Evolutionary conservation across 441 rosid species (phyloP).

Genomic region (Bruguiera hainesii): DNA sequence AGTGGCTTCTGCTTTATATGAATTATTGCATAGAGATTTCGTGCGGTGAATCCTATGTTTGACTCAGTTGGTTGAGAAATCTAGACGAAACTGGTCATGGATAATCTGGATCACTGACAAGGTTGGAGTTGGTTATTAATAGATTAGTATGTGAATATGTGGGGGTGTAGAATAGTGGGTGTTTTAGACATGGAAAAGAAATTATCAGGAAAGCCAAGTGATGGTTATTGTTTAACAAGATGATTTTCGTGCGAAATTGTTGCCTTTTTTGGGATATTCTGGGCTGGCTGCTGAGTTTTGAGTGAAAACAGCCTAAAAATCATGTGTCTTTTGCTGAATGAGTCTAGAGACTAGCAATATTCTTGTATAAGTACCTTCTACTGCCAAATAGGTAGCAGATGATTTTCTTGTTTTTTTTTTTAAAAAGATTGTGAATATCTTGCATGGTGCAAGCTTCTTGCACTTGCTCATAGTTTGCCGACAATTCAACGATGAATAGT

Average conservation of each 20-base stretch:
- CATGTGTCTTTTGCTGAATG: neutral
- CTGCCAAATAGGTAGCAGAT: too few species aligned
- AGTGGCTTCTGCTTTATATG: neutral
- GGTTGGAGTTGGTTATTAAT: neutral
- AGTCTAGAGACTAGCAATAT: too few species aligned
- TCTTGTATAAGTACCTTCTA: too few species aligned
- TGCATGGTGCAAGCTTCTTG: neutral
- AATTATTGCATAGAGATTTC: neutral
- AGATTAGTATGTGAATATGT: too few species aligned
- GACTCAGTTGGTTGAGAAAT: neutral
- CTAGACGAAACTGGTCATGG: neutral
- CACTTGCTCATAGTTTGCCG: neutral
- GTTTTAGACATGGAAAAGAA: too few species aligned
- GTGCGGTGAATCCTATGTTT: neutral
- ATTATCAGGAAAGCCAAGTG: too few species aligned
- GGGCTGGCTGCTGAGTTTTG: neutral
- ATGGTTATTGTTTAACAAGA: too few species aligned
- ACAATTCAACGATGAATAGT: constrained; percentile 8
- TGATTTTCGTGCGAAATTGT: too few species aligned
- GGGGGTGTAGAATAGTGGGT: too few species aligned
- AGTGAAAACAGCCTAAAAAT: neutral
- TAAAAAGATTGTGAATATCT: too few species aligned
- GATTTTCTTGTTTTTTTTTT: too few species aligned
- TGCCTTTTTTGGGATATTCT: too few species aligned
- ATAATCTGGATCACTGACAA: neutral